Evolutionary conservation across 176 grass and related monocot genomes (phyloP), one percentile per base, ranked within the genome.

Genomic region (Aechmea fasciata): DNA sequence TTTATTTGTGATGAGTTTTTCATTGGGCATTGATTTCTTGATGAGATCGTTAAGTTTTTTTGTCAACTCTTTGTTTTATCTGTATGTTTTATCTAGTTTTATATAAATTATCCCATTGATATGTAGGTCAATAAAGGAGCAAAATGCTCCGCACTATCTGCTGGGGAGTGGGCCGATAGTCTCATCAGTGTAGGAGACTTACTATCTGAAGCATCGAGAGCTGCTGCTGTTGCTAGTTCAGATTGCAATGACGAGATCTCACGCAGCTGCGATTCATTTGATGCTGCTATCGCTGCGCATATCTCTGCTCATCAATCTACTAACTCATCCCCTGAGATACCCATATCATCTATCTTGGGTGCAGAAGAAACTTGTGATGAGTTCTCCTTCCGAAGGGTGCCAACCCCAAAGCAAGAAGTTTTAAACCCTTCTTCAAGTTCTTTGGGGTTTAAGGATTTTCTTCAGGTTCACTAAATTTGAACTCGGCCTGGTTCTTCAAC

Each of bases 351-450:
- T 51, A 83, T 99, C 65, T 99, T 82, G 82, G 73, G 80, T 78
- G 87, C 78, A 14, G 95, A 99, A 79, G 95, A 99, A 81, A 94
- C 95, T 19, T 89, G 95, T 70, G 95, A 99, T 73, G 84, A 72
- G 68, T 99, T 99, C 78, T 83, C 80, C 63, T 99, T 91, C 79
- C 67, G 70, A 59, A 57, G 77, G 48, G 54, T 54, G 64, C 55
- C 66, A 65, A 49, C 66, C 64, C 71, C 63, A 69, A 82, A 84
- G 61, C 76, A 74, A 64, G 72, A 87, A 69, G 55, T 72, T 53
- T 69, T 71, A 69, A 85, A 88, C 9, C 70, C 66, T 80, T 67
- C 84, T 81, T 70, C 65, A 67, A 79, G 51, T 72, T 77, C 72
- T 11, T 50, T 80, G 87, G 82, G 87, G 47, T 85, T 90, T 76